Evolutionary conservation across 176 grass and related monocot genomes (phyloP).

Genomic region (Eragrostis curvula): DNA sequence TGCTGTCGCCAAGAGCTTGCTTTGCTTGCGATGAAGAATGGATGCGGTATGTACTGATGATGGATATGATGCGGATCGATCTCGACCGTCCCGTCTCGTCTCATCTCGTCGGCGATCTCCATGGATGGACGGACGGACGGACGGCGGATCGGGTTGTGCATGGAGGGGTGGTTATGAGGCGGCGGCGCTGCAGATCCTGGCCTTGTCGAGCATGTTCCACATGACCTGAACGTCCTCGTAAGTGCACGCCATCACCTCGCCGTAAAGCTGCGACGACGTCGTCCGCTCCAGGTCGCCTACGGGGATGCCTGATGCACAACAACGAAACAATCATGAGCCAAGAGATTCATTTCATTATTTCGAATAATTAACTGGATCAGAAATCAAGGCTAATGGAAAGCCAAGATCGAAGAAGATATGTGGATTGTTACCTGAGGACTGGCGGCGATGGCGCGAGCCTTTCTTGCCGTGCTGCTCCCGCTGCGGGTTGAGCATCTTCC

Average conservation of each 20-base stretch:
- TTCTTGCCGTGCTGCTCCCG: slow-evolving; percentile 43
- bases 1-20: slow-evolving; percentile 10
- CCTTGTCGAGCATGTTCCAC: slow-evolving; percentile 78
- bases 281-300: slow-evolving; percentile 21
- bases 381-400: background rate
- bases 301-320: background rate
- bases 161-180: background rate
- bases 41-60: slow-evolving; percentile 22
- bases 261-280: slow-evolving; percentile 60
- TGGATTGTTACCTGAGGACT: background rate
- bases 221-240: slow-evolving; percentile 76
- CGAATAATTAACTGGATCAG: background rate
- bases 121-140: background rate
- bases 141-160: background rate
- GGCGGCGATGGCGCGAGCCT: slow-evolving; percentile 29
- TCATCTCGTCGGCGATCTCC: background rate
- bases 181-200: slow-evolving; percentile 36
- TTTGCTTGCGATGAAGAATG: slow-evolving; percentile 24
- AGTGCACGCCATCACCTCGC: slow-evolving; percentile 72
- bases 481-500: slow-evolving; percentile 58
- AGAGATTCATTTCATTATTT: background rate
- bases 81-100: background rate
- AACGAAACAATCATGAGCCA: too few species aligned
- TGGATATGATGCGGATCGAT: background rate
- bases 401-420: background rate